Base-by-base conservation (phyloP, 768 basidiomycete species). In the Auriscalpium orientale region DNA sequence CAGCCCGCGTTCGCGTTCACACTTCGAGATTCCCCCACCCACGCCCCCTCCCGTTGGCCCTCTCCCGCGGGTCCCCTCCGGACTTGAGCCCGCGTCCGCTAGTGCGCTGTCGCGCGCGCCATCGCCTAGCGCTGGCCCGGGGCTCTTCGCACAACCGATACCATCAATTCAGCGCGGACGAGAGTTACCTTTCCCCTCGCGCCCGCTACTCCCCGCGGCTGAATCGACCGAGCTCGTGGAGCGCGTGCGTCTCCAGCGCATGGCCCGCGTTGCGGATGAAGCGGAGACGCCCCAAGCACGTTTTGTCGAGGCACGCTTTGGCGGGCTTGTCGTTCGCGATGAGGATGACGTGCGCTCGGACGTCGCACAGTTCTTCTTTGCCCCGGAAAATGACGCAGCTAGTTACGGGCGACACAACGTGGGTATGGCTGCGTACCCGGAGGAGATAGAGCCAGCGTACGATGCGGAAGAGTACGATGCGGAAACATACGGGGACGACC, bases 181-280 rank as follows among this genome's bases (percentile, higher is more conserved):
- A 40, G 75, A 79, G 61, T 60, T 72, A 13, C 79, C 82, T 0
- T 82, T 82, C 68, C 81, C 81, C 21, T 51, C 72, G n/a, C 68
- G 67, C 10, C 78, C 79, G 18, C 58, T 78, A n/a, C 55, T 71
- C 7, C 66, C 56, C 49, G 67, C 49, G 37, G 59, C 54, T 53
- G 62, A 61, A 35, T 61, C 62, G 28, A 54, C 62, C 7, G 51
- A 56, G 45, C 60, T 62, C 22, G 55, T 65, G 46, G 65, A 58
- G 34, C 57, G 61, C 33, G 49, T 13, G 45, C 33, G 43, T 47
- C 49, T 36, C 22, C 50, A 21, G 35, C 55, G 53, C 13, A 44
- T 36, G 3, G 40, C 44, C 8, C 34, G 28, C 12, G 34, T 35
- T 12, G 51, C 33, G 15, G 11, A 6, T 15, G 38, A 33, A 10